These are phyloP conservation scores for Neofusicoccum laricinum DNA, from an alignment of 2,329 filamentous ascomycete genomes.

Conservation along the genomic window DNA sequence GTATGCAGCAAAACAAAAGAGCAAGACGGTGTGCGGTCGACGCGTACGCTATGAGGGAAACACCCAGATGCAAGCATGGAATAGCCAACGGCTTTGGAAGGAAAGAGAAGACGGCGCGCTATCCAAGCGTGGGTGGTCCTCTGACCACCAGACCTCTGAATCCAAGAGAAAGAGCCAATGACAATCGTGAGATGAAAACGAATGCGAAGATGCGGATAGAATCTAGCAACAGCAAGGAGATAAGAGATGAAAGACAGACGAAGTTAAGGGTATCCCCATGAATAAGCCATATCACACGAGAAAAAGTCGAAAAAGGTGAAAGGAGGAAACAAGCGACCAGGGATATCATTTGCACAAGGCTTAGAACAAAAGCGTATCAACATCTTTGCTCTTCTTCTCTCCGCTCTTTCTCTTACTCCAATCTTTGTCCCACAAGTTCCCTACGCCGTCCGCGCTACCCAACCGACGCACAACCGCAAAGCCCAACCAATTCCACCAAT, in stretches of 20 bases:
- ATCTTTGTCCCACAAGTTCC: constrained; percentile 20
- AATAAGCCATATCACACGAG: constrained; percentile 7
- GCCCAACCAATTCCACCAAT: constrained; percentile 26
- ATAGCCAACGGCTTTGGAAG: no score
- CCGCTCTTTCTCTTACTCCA: constrained; percentile 28
- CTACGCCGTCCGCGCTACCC: constrained; percentile 25
- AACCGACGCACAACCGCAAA: constrained; percentile 18
- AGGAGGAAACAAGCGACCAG: constrained; percentile 14
- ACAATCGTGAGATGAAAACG: background rate
- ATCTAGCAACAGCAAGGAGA: background rate
- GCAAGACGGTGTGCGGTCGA: background rate
- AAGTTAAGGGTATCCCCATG: background rate
- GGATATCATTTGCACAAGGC: constrained; percentile 11
- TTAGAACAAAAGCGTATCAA: constrained; percentile 20
- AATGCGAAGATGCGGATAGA: background rate
- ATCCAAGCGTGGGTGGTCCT: no score
- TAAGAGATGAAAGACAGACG: background rate
- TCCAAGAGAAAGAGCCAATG: background rate
- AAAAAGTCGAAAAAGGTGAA: constrained; percentile 5
- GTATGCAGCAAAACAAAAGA: background rate
- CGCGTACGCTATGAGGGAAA: background rate
- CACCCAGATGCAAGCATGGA: no score
- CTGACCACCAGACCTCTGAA: no score
- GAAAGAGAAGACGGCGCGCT: no score
- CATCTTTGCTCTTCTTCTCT: constrained; percentile 28